These are phyloP conservation scores for Bjerkandera adusta DNA, from an alignment of 1,284 basidiomycete genomes.

Conservation along the genomic window DNA sequence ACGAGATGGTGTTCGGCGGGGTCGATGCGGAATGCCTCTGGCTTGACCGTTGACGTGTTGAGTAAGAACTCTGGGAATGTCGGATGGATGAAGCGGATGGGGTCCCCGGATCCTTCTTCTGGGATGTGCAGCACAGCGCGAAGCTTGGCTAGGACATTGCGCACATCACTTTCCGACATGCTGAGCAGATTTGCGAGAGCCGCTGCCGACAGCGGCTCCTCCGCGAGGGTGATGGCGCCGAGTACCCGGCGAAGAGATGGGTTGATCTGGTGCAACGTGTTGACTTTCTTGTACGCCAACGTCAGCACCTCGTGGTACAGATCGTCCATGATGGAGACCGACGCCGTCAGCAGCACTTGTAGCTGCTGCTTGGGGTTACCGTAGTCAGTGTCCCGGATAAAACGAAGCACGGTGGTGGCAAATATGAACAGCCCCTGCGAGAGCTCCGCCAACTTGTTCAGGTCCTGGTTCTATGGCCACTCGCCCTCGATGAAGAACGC, in stretches of 20 bases:
- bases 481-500: background rate
- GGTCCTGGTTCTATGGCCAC: background rate
- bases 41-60: too few species aligned
- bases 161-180: background rate
- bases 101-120: background rate
- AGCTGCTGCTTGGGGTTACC: background rate
- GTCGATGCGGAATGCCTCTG: too few species aligned
- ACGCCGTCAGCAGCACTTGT: too few species aligned
- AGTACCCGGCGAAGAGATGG: background rate
- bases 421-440: slow-evolving; percentile 18
- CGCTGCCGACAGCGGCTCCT: background rate
- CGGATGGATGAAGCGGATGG: slow-evolving; percentile 20
- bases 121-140: slow-evolving; percentile 10
- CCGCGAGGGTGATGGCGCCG: background rate
- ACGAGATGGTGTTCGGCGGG: too few species aligned
- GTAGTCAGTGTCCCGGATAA: slow-evolving; percentile 4
- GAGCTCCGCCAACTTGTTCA: slow-evolving; percentile 11
- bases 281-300: background rate
- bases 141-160: slow-evolving; percentile 6
- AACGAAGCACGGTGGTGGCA: slow-evolving; percentile 15
- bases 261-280: background rate
- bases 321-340: too few species aligned
- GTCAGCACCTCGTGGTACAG: background rate
- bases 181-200: background rate
- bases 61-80: slow-evolving; percentile 23